Percentiles rank a stretch among this genome's conserved stretches.
These are phyloP conservation scores for Plasmodium berghei DNA, from an alignment of 169 alveolate genomes.

Conservation along the genomic window DNA sequence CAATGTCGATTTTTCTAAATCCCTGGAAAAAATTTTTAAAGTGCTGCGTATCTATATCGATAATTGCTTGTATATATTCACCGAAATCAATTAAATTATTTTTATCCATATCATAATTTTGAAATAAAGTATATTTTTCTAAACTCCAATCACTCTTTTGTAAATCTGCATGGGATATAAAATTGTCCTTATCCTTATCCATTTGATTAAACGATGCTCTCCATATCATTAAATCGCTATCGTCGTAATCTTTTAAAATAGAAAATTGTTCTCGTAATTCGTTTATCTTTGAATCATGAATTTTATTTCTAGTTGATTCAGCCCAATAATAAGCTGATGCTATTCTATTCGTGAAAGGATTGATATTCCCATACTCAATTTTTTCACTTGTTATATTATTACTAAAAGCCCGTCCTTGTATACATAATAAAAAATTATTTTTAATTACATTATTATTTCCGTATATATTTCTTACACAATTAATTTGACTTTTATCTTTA, in stretches of 20 bases:
- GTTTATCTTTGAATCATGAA: conserved; percentile 68
- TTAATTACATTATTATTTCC: not conserved
- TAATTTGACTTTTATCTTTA: not conserved
- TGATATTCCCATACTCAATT: not conserved
- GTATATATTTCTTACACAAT: not conserved
- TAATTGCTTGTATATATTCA: conserved; percentile 81
- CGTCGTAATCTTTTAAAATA: conserved; percentile 54
- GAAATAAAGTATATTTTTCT: conserved; percentile 60
- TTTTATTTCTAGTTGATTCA: conserved; percentile 58
- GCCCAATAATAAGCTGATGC: conserved; percentile 66
- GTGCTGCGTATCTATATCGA: conserved; percentile 78
- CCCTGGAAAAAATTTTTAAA: conserved; percentile 80
- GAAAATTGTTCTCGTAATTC: conserved; percentile 73
- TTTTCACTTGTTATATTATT: no score
- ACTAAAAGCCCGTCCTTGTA: not conserved
- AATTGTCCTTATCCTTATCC: conserved; percentile 79
- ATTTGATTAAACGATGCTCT: conserved; percentile 76
- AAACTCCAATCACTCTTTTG: conserved; percentile 80
- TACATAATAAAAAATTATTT: not conserved
- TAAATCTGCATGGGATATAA: conserved; percentile 81
- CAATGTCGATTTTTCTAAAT: conserved; percentile 79
- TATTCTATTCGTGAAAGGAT: not conserved
- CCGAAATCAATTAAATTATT: conserved; percentile 83
- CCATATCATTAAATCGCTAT: conserved; percentile 77
- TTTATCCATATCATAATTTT: conserved; percentile 79